These are phyloP conservation scores for Lipomyces oligophaga DNA, from an alignment of 805 yeast genomes.

Conservation along the genomic window DNA sequence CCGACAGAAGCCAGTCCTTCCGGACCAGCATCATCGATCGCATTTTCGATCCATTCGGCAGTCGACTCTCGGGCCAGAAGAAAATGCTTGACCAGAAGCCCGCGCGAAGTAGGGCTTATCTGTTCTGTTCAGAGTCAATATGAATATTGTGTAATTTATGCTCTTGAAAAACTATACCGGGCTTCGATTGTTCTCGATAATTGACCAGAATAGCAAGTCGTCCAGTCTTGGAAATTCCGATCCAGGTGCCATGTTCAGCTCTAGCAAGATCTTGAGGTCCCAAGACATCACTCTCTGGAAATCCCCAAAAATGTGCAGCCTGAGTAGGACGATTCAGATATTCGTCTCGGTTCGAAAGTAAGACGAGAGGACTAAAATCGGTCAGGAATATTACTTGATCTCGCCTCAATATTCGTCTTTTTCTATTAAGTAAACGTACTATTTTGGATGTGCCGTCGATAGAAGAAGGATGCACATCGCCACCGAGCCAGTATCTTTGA, in stretches of 20 bases:
- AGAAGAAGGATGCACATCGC: slow-evolving; percentile 76
- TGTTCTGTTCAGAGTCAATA: neutral
- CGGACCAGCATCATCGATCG: slow-evolving; percentile 32
- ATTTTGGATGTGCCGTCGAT: slow-evolving; percentile 65
- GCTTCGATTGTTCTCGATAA: slow-evolving; percentile 50
- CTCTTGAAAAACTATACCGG: slow-evolving; percentile 9
- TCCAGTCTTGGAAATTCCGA: slow-evolving; percentile 61
- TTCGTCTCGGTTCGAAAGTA: slow-evolving; percentile 86
- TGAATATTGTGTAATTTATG: neutral
- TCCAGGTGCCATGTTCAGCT: slow-evolving; percentile 85
- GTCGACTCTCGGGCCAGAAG: slow-evolving; percentile 40
- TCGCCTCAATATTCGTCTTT: no score
- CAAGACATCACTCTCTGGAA: slow-evolving; percentile 16
- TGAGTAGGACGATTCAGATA: slow-evolving; percentile 69
- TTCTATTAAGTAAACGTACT: slow-evolving; percentile 36
- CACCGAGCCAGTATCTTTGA: neutral
- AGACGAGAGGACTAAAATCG: slow-evolving; percentile 51
- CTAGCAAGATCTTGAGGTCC: slow-evolving; percentile 69
- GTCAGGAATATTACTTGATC: no score
- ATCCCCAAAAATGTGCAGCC: slow-evolving; percentile 45
- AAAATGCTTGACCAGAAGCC: slow-evolving; percentile 48
- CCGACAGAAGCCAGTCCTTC: slow-evolving; percentile 45
- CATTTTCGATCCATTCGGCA: slow-evolving; percentile 46
- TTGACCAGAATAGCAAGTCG: slow-evolving; percentile 72
- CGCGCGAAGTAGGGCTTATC: slow-evolving; percentile 47